These are phyloP conservation scores for Naganishia sp. DNA, from an alignment of 1,284 basidiomycete genomes.

Conservation along the genomic window DNA sequence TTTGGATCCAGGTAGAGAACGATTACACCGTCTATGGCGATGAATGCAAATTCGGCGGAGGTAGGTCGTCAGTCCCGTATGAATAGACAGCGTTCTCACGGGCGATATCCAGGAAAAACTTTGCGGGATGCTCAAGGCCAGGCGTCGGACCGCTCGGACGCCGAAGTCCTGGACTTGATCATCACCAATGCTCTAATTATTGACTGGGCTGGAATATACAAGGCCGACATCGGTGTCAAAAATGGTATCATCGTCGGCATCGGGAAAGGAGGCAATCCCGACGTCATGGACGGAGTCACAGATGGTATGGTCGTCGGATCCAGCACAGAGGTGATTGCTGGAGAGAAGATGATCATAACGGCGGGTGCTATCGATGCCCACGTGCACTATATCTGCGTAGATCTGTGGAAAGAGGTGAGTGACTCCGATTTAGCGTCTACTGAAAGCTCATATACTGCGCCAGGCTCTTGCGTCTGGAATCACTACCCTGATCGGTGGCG, in stretches of 20 bases:
- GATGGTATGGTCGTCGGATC: slow-evolving; percentile 77
- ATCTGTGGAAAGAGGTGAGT: slow-evolving; percentile 70
- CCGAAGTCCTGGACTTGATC: slow-evolving; percentile 79
- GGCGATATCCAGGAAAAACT: slow-evolving; percentile 66
- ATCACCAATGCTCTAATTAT: slow-evolving; percentile 94
- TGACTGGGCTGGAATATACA: slow-evolving; percentile 94
- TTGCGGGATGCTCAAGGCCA: slow-evolving; percentile 98
- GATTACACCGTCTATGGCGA: slow-evolving; percentile 75
- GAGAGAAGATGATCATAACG: slow-evolving; percentile 89
- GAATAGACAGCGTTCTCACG: neutral
- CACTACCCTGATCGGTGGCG: slow-evolving; percentile 88
- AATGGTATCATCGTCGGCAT: slow-evolving; percentile 80
- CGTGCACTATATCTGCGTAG: slow-evolving; percentile 90
- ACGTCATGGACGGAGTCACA: slow-evolving; percentile 82
- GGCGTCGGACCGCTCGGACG: slow-evolving; percentile 69
- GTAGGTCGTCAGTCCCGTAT: slow-evolving; percentile 51
- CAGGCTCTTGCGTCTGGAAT: slow-evolving; percentile 61
- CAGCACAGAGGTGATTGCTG: slow-evolving; percentile 87
- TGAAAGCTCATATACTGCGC: neutral
- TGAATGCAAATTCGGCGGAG: slow-evolving; percentile 97
- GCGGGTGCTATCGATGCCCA: slow-evolving; percentile 93
- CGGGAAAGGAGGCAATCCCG: slow-evolving; percentile 96
- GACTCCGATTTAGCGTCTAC: slow-evolving; percentile 47
- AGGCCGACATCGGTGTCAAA: slow-evolving; percentile 98
- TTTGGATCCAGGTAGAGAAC: slow-evolving; percentile 91